Conservation (phyloP, 148 eudicot genomes). For the Cornus kousa region DNA sequence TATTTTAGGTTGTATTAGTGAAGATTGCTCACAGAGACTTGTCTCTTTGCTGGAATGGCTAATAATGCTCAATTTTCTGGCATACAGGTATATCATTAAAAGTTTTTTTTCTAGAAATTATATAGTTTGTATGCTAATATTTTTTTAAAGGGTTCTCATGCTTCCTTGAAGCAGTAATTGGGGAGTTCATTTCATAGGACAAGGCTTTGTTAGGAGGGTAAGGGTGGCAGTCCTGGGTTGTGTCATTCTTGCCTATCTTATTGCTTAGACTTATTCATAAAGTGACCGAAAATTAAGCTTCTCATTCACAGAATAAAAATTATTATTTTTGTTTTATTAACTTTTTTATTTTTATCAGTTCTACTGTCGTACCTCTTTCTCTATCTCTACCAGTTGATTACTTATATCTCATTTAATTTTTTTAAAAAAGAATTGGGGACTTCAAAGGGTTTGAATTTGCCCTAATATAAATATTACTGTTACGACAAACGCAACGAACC, state of each 20-base stretch:
- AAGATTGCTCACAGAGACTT: slow-evolving; percentile 13
- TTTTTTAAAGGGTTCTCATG: not conserved
- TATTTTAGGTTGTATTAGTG: not conserved
- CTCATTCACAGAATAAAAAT: not conserved
- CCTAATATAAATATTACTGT: no score
- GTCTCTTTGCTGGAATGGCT: slow-evolving; percentile 27
- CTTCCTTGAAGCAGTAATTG: not conserved
- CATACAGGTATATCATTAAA: slow-evolving; percentile 31
- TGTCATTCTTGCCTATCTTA: not conserved
- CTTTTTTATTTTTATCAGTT: no score
- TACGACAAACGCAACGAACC: no score
- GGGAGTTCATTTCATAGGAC: not conserved
- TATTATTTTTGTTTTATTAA: no score
- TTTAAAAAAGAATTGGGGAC: no score
- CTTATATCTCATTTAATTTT: no score
- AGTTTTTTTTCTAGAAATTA: not conserved
- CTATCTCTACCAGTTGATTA: no score
- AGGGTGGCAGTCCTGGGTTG: not conserved
- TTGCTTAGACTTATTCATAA: not conserved
- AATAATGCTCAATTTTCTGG: slow-evolving; percentile 37
- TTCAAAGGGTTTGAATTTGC: no score
- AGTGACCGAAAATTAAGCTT: not conserved
- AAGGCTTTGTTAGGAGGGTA: not conserved
- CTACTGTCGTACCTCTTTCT: no score
- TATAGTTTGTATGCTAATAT: not conserved